These are phyloP conservation scores for Lecanicillium sp. DNA, from an alignment of 2,329 filamentous ascomycete genomes.

Conservation along the genomic window DNA sequence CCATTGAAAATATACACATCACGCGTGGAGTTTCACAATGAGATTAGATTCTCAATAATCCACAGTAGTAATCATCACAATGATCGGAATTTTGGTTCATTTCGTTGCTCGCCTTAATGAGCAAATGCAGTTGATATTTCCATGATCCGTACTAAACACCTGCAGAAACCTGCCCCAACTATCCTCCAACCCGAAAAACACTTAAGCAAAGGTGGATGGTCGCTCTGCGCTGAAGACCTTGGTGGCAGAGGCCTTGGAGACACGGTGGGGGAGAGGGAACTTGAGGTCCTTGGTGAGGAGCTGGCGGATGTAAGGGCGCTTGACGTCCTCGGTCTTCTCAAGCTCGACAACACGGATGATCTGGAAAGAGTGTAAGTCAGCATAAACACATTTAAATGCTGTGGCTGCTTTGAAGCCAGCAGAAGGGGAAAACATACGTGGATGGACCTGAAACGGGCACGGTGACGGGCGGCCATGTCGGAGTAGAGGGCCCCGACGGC, in stretches of 20 bases:
- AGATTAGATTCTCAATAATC: background rate
- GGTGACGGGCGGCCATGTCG: slow-evolving; percentile 99
- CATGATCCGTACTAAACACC: slow-evolving; percentile 56
- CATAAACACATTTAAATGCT: slow-evolving; percentile 6
- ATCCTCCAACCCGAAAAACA: slow-evolving; percentile 42
- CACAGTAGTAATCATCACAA: background rate
- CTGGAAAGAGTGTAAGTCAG: slow-evolving; percentile 38
- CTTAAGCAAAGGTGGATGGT: slow-evolving; percentile 96
- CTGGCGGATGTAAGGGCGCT: slow-evolving; percentile 99
- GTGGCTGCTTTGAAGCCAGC: background rate
- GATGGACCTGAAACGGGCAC: slow-evolving; percentile 91
- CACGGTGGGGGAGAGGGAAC: slow-evolving; percentile 97
- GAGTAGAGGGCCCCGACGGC: slow-evolving; percentile 97
- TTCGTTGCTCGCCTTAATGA: slow-evolving; percentile 41
- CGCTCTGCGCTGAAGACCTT: slow-evolving; percentile 91
- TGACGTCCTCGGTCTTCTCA: slow-evolving; percentile 89
- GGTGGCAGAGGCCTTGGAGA: slow-evolving; percentile 73
- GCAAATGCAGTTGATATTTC: slow-evolving; percentile 53
- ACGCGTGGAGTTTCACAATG: background rate
- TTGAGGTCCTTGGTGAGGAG: slow-evolving; percentile 89
- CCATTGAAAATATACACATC: background rate
- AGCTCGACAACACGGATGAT: slow-evolving; percentile 98
- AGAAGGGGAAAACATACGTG: slow-evolving; percentile 63
- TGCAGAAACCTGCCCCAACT: slow-evolving; percentile 47
- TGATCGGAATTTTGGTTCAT: slow-evolving; percentile 26